Percentiles rank a stretch among this genome's conserved stretches.
These are phyloP conservation scores for Guyanaporus albipodus DNA, from an alignment of 768 basidiomycete species.

Conservation along the genomic window DNA sequence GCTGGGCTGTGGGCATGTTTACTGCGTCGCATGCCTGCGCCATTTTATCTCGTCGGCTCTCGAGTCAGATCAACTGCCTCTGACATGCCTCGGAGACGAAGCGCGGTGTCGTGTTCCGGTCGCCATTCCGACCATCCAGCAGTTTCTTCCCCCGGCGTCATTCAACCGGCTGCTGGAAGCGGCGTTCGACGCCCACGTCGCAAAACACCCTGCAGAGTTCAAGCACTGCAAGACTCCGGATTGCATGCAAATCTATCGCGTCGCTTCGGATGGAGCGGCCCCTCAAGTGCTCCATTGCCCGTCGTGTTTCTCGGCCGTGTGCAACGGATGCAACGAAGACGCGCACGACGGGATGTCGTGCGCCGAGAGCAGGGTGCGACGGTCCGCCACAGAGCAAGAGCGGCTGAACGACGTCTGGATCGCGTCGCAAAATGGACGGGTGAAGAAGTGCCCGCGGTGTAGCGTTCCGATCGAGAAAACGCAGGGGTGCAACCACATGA, in stretches of 20 bases:
- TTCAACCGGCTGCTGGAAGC: conserved; percentile 54
- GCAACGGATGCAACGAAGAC: conserved; percentile 56
- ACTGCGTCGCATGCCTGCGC: conserved; percentile 59
- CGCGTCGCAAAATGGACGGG: conserved; percentile 44
- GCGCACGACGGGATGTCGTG: conserved; percentile 63
- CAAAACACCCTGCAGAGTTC: conserved; percentile 54
- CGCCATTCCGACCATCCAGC: conserved; percentile 47
- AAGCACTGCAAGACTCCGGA: conserved; percentile 77
- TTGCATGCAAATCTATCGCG: conserved; percentile 69
- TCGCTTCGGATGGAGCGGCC: conserved; percentile 38
- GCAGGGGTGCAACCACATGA: conserved; percentile 80
- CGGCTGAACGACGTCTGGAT: conserved; percentile 61
- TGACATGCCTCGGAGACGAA: conserved; percentile 65
- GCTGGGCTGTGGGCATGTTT: conserved; percentile 61
- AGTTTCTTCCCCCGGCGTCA: conserved; percentile 45
- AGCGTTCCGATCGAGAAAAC: conserved; percentile 61
- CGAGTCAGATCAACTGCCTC: conserved; percentile 56
- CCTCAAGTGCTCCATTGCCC: conserved; percentile 52
- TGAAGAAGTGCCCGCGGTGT: conserved; percentile 73
- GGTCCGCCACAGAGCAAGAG: conserved; percentile 43
- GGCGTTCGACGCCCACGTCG: conserved; percentile 55
- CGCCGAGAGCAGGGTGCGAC: conserved; percentile 34
- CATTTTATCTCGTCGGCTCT: conserved; percentile 54
- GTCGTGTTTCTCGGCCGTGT: conserved; percentile 62
- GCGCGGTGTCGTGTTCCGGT: conserved; percentile 53